These are phyloP conservation scores for Penicillium pancosmium DNA, from an alignment of 495 filamentous ascomycete genomes.

Conservation along the genomic window DNA sequence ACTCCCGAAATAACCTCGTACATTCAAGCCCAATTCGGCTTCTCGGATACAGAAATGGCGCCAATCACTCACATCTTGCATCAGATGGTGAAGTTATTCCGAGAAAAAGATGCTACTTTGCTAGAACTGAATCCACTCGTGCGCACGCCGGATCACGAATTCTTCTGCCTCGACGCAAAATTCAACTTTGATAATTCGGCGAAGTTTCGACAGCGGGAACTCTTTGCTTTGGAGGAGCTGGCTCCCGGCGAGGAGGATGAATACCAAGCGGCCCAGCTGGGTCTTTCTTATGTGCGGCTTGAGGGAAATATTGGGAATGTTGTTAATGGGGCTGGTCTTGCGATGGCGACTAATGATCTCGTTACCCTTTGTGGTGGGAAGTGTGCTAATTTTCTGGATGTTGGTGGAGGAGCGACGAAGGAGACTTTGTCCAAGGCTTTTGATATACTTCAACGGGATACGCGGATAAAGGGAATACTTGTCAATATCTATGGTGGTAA, in stretches of 20 bases:
- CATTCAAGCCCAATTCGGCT: conserved; percentile 28
- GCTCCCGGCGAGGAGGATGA: conserved; percentile 23
- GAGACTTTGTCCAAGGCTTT: conserved; percentile 33
- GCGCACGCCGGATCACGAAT: conserved; percentile 25
- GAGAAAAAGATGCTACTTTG: conserved; percentile 37
- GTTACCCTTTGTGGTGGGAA: conserved; percentile 29
- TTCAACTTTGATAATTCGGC: conserved; percentile 35
- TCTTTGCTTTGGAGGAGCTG: conserved; percentile 29
- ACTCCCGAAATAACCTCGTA: conserved; percentile 24
- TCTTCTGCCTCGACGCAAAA: conserved; percentile 36
- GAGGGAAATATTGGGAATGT: conserved; percentile 39
- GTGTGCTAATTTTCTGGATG: conserved; percentile 39
- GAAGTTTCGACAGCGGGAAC: conserved; percentile 24
- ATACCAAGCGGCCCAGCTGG: conserved; percentile 24
- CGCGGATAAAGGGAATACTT: conserved; percentile 27
- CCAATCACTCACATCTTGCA: conserved; percentile 25
- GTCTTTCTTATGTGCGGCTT: conserved; percentile 34
- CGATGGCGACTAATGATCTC: conserved; percentile 43
- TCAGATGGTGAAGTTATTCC: conserved; percentile 32
- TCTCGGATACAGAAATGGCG: conserved; percentile 28
- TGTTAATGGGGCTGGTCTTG: conserved; percentile 39
- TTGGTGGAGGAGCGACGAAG: conserved; percentile 33
- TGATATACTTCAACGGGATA: conserved; percentile 28
- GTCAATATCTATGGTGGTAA: conserved; percentile 41
- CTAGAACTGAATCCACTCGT: conserved; percentile 41